Evolutionary conservation across 2,329 filamentous ascomycete species (phyloP), one percentile per base, ranked within the genome.

Genomic region (Myriosclerotinia duriaeana): DNA sequence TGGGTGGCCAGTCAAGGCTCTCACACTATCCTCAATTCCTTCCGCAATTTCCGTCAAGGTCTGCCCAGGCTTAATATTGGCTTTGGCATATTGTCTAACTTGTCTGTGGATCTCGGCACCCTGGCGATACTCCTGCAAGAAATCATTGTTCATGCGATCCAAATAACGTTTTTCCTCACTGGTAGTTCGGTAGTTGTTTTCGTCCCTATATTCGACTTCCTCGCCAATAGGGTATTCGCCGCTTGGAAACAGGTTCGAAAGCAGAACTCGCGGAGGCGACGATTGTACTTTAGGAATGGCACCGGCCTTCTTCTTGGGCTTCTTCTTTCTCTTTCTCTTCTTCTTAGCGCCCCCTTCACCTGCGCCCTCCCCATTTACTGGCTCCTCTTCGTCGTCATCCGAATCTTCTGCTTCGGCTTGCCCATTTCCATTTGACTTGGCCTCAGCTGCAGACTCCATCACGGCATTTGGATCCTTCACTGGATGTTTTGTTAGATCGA

Each of bases 91-190:
- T 77, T 92, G 88, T 61, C 92, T 88, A 66, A 95, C 92, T 77
- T 96, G 90, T 66, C 92, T 87, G 78, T 96, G 92, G n/a, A 92
- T 86, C 79, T 96, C 92, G n/a, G 92, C 91, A 56, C 87, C 92
- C 74, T 93, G 86, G 69, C 92, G 88, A 77, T 93, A 96, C 74
- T 96, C 92, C 68, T 84, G 82, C 63, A 96, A 79, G 80, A 92
- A 93, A 70, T 93, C 89, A 72, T 86, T 87, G 78, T 92, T 89
- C 81, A 92, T 86, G 74, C 90, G 90, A 77, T 93, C 90, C 64
- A 93, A 83, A 74, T 94, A 87, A 64, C 91, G 86, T 80, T 93
- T 93, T 82, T 96, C 92, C 78, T 94, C 92, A 77, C 83, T 87
- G 15, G 92, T 96, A 4, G 90, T 95, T 66, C 92, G 87, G 77